Conservation (phyloP, 2,329 filamentous ascomycete genomes). For the Verticillium nonalfalfae region DNA sequence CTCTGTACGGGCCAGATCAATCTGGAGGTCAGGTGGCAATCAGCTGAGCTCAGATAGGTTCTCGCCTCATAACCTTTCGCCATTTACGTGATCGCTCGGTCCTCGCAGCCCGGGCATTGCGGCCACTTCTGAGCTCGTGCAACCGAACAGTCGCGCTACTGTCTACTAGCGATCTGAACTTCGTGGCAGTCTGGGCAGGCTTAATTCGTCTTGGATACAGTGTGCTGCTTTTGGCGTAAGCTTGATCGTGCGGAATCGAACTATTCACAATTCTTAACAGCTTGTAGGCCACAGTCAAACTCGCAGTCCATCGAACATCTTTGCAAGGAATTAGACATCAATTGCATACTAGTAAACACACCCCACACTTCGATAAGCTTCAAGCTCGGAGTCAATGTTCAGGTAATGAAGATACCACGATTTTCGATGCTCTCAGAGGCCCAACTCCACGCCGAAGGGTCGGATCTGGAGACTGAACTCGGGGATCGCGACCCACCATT, state of each 20-base stretch:
- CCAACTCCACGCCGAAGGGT: neutral
- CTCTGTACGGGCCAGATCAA: too few species aligned
- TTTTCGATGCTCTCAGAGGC: neutral
- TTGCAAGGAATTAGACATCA: slow-evolving; percentile 36
- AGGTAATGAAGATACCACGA: neutral
- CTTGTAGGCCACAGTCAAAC: slow-evolving; percentile 35
- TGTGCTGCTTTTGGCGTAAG: slow-evolving; percentile 50
- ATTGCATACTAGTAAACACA: slow-evolving; percentile 31
- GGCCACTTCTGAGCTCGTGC: neutral
- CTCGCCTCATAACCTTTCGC: slow-evolving; percentile 18
- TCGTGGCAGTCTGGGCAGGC: slow-evolving; percentile 54
- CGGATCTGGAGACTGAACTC: neutral
- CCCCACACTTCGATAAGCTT: neutral
- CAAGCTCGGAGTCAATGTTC: neutral
- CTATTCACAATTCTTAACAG: too few species aligned
- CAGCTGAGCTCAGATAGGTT: neutral
- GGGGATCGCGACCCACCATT: slow-evolving; percentile 39
- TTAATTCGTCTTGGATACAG: slow-evolving; percentile 48
- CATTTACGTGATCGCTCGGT: slow-evolving; percentile 22
- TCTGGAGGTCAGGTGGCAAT: neutral
- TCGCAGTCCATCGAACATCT: slow-evolving; percentile 43
- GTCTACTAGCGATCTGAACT: slow-evolving; percentile 48
- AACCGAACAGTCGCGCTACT: slow-evolving; percentile 38
- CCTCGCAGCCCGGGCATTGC: slow-evolving; percentile 22
- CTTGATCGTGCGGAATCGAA: neutral